Conservation (phyloP, 2,329 filamentous ascomycete species). For the Aspergillus calidoustus region DNA sequence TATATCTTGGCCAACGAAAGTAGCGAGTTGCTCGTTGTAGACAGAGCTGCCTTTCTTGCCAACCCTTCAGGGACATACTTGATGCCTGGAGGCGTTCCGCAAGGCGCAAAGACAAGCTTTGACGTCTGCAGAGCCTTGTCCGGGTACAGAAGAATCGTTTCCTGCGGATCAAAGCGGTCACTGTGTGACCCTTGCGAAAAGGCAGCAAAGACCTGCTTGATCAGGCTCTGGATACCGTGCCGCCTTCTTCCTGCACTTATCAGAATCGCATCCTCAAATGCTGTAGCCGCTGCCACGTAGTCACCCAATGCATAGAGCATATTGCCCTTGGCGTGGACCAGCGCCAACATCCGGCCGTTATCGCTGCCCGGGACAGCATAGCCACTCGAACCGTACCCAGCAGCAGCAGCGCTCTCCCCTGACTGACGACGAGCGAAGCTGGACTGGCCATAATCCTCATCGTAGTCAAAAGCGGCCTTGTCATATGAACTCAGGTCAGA, state of each 20-base stretch:
- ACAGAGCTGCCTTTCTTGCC: constrained; percentile 77
- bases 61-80: constrained; percentile 71
- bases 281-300: constrained; percentile 76
- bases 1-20: constrained; percentile 97
- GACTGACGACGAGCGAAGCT: constrained; percentile 31
- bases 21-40: constrained; percentile 93
- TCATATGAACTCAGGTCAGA: constrained; percentile 60
- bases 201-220: constrained; percentile 74
- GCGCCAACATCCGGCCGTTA: constrained; percentile 89
- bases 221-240: constrained; percentile 75
- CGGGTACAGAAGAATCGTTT: constrained; percentile 79
- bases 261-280: constrained; percentile 93
- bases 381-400: constrained; percentile 75
- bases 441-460: constrained; percentile 46
- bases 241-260: constrained; percentile 78
- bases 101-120: constrained; percentile 76
- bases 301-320: constrained; percentile 92
- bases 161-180: constrained; percentile 43
- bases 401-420: constrained; percentile 39
- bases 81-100: constrained; percentile 80
- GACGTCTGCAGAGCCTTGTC: constrained; percentile 83
- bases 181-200: constrained; percentile 58
- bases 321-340: constrained; percentile 97
- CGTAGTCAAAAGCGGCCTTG: constrained; percentile 61
- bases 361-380: constrained; percentile 84